These are phyloP conservation scores for Solidago caesia DNA, from an alignment of 129 eudicot species.

Conservation along the genomic window DNA sequence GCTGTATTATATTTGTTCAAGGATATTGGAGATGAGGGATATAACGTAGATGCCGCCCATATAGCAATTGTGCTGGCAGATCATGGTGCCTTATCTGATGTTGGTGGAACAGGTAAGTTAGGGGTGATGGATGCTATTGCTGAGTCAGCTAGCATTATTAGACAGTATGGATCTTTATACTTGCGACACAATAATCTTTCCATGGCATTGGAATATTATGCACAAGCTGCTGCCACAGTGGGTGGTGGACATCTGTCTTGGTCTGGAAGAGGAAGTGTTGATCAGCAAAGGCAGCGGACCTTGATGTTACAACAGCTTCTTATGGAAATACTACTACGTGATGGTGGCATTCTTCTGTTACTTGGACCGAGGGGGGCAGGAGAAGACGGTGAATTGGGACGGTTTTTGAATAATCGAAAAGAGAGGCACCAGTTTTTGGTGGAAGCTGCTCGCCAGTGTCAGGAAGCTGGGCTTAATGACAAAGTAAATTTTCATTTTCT, in stretches of 20 bases:
- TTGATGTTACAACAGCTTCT: slow-evolving; percentile 88
- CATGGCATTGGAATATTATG: slow-evolving; percentile 86
- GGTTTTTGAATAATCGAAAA: slow-evolving; percentile 62
- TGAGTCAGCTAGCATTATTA: slow-evolving; percentile 80
- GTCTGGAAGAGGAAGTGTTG: slow-evolving; percentile 70
- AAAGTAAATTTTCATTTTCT: slow-evolving; percentile 49
- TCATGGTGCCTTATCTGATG: slow-evolving; percentile 69
- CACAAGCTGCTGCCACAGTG: slow-evolving; percentile 88
- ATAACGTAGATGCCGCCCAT: slow-evolving; percentile 76
- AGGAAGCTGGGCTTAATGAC: slow-evolving; percentile 84
- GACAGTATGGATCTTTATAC: slow-evolving; percentile 83
- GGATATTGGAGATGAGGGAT: slow-evolving; percentile 84
- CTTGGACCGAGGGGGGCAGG: slow-evolving; percentile 90
- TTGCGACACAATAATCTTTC: slow-evolving; percentile 62
- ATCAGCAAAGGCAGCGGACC: slow-evolving; percentile 85
- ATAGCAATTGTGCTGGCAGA: slow-evolving; percentile 74
- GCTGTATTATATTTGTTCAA: slow-evolving; percentile 72
- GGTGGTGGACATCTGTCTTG: slow-evolving; percentile 91
- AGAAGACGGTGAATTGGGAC: slow-evolving; percentile 81
- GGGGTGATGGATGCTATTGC: slow-evolving; percentile 92
- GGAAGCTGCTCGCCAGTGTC: slow-evolving; percentile 93
- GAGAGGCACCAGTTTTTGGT: slow-evolving; percentile 71
- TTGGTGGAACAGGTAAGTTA: slow-evolving; percentile 56
- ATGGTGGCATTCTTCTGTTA: slow-evolving; percentile 68
- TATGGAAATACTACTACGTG: slow-evolving; percentile 64